Evolutionary conservation across 768 basidiomycete genomes (phyloP), one percentile per base, ranked within the genome.

Genomic region (Rossbeevera mucosa): DNA sequence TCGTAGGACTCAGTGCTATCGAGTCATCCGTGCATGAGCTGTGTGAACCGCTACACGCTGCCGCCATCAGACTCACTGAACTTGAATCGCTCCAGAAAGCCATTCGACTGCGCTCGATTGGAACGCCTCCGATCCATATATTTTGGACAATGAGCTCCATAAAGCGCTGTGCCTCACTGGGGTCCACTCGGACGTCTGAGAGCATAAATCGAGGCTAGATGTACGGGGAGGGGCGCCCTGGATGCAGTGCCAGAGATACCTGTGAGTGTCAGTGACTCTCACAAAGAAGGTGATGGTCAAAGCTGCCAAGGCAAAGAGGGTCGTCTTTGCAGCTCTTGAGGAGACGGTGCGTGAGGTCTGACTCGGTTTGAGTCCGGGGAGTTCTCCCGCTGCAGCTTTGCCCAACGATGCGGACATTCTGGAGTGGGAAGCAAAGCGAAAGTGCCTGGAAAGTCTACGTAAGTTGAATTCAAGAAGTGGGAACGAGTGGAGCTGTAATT

Each of bases 1-100:
- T 82, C 80, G 60, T 69, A 80, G 1, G 74, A 75, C 56, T 79
- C 78, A 13, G 80, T 82, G 22, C 80, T 81, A 44, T 48, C 18
- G 47, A 43, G 49, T 36, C 6, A 24, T 41, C 33, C 43, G 30
- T 53, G 31, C 33, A 44, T 60, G 30, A 59, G 51, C 42, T 4
- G 36, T 51, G 25, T 21, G n/a, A 22, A 8, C 28, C 47, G 26
- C 26, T 18, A 40, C 21, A 31, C 24, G 16, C n/a, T 20, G 16
- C n/a, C n/a, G 25, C 38, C 18, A 7, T 14, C n/a, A 36, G n/a
- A 68, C 71, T 65, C 53, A 75, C 72, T 57, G 82, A 25, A 76
- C 58, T 46, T 64, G 64, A 18, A 78, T 66, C 7, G 76, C 71
- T 26, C 70, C 70, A 14, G 64, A 66, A 29, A 77, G 68, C 71